These are phyloP conservation scores for Plectranthus barbatus DNA, from an alignment of 257 asterid species.

Conservation along the genomic window DNA sequence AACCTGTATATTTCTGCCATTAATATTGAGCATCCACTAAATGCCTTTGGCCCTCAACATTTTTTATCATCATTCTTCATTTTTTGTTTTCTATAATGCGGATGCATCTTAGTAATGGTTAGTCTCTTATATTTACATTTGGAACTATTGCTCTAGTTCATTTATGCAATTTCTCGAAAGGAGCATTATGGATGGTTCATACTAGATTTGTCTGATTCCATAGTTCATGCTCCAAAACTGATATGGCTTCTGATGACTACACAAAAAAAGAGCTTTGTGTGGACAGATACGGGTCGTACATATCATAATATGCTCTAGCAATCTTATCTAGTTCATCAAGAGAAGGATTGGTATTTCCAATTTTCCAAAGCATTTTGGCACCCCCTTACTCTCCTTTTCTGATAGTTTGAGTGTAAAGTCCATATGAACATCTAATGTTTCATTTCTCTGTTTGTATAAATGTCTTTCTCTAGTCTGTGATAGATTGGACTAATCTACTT, in stretches of 20 bases:
- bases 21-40: neutral
- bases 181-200: constrained; percentile 64
- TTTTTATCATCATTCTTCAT: neutral
- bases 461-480: neutral
- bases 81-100: neutral
- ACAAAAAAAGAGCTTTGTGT: constrained; percentile 74
- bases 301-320: constrained; percentile 4
- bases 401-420: constrained; percentile 1
- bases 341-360: neutral
- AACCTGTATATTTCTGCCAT: neutral
- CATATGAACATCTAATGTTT: no score
- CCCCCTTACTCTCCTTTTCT: neutral
- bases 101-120: constrained; percentile 5
- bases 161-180: constrained; percentile 16
- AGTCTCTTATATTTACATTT: no score
- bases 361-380: constrained; percentile 2
- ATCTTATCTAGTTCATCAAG: neutral
- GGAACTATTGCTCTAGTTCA: neutral
- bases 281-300: constrained; percentile 98
- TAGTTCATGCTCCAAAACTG: constrained; percentile 71
- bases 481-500: neutral
- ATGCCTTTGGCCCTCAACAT: neutral
- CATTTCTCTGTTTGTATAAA: no score
- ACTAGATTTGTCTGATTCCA: constrained; percentile 47
- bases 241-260: constrained; percentile 97